Evolutionary conservation across 1,284 basidiomycete genomes (phyloP), one percentile per base, ranked within the genome.

Genomic region (Caloboletus firmus): DNA sequence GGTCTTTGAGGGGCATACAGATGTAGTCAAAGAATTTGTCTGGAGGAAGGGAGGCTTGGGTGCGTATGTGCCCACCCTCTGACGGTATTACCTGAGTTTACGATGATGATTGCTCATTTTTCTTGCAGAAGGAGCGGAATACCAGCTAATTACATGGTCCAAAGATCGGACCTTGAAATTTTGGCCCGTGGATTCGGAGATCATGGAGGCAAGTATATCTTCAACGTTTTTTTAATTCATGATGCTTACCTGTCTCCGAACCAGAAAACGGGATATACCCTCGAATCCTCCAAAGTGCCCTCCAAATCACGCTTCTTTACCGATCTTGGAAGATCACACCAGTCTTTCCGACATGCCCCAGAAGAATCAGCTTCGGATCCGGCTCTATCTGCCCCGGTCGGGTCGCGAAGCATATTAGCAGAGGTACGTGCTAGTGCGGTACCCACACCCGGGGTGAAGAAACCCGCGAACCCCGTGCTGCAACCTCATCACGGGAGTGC

Each of bases 11-110:
- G 95, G 95, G 0, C 94, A 97, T 69, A 82, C 84, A 0, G 95
- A 97, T 64, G 91, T 95, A 5, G 96, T 98, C 35, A 98, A 98
- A 65, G 96, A 99, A 73, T 99, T 97, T 66, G 95, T 99, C 2
- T 98, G 97, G 95, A 78, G 97, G 54, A 84, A 82, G 60, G 82
- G 83, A 15, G 78, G 76, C 20, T 64, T 73, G 59, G 81, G 84
- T 85, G 34, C 35, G 76, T 68, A 51, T 61, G 0, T 15, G 8
- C 10, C 15, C 12, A 12, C 15, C 18, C 24, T 34, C 8, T 18
- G 9, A 22, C 35, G 13, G 11, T 24, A 34, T 20, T 13, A 31
- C 9, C 22, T 18, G 45, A 41, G 35, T 28, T 49, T 32, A 28
- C 35, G 15, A 20, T 28, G 13, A 39, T 13, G 20, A 31, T 43